A percentile compares a stretch with the other conserved stretches of the same genome.
Evolutionary conservation across 495 filamentous ascomycete species (phyloP).

Genomic region (Trichoderma virens): DNA sequence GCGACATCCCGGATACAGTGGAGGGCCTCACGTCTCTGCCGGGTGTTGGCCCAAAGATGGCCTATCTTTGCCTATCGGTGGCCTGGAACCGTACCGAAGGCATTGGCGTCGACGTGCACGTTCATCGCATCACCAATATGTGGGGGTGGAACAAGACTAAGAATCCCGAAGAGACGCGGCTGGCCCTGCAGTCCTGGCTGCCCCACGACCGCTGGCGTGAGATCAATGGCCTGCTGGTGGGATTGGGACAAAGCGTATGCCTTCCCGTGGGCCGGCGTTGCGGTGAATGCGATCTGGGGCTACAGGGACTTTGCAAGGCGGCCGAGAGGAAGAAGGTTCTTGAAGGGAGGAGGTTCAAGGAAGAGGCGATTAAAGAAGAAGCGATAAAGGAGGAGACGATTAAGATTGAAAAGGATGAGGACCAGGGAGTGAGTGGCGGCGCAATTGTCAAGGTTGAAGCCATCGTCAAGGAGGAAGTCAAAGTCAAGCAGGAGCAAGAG

Average conservation of each 20-base stretch:
- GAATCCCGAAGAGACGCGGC: constrained; percentile 77
- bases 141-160: constrained; percentile 86
- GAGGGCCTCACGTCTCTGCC: constrained; percentile 73
- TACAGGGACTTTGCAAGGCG: constrained; percentile 66
- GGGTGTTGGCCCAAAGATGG: constrained; percentile 97
- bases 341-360: constrained; percentile 35
- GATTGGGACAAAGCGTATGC: constrained; percentile 81
- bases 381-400: constrained; percentile 12
- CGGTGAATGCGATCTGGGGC: constrained; percentile 72
- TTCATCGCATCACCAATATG: constrained; percentile 86
- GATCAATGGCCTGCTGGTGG: constrained; percentile 88
- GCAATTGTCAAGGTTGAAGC: constrained; percentile 25
- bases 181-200: constrained; percentile 72
- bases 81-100: constrained; percentile 52
- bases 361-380: constrained; percentile 18
- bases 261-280: constrained; percentile 71
- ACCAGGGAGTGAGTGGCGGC: constrained; percentile 21
- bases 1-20: constrained; percentile 79
- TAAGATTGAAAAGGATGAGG: constrained; percentile 19
- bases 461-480: constrained; percentile 12
- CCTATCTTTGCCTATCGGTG: constrained; percentile 74
- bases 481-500: constrained; percentile 13
- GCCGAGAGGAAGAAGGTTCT: constrained; percentile 52
- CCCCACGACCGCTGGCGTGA: constrained; percentile 86
- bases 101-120: constrained; percentile 62